Percentiles rank a stretch among this genome's conserved stretches.
phyloP scores from a whole-genome alignment of 2,329 filamentous ascomycete species.

The Sclerotinia glacialis region DNA sequence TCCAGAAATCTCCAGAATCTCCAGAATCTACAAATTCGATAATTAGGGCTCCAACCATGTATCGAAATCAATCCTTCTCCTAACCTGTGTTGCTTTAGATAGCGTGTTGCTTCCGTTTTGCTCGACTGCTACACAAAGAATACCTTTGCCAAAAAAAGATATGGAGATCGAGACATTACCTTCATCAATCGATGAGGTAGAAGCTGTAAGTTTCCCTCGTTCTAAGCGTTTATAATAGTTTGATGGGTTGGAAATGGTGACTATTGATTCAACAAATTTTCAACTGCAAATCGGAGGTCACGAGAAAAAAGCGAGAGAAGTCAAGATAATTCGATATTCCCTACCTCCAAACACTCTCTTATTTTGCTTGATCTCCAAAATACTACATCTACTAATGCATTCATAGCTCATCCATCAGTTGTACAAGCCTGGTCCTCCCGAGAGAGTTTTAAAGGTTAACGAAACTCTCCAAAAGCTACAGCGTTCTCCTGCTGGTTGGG shows the following conservation, averaged over 20 bases:
- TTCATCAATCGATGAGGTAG: slow-evolving; percentile 37
- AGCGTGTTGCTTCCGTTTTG: slow-evolving; percentile 1
- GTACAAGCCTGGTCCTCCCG: slow-evolving; percentile 46
- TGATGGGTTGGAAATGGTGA: neutral
- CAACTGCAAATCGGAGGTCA: neutral
- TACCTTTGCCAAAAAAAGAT: neutral
- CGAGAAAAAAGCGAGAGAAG: slow-evolving; percentile 3
- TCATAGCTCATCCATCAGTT: slow-evolving; percentile 48
- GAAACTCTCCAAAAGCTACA: slow-evolving; percentile 76
- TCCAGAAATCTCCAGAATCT: too few relatives aligned
- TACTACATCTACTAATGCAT: neutral
- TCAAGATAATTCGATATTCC: neutral
- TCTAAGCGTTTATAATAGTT: neutral
- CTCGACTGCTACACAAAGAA: neutral
- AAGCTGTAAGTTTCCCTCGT: slow-evolving; percentile 32
- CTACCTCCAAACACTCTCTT: neutral
- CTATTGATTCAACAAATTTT: neutral
- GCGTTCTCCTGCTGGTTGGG: slow-evolving; percentile 78
- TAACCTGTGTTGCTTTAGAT: slow-evolving; percentile 1
- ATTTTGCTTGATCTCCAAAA: neutral
- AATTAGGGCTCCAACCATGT: slow-evolving; percentile 2
- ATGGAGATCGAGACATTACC: slow-evolving; percentile 30
- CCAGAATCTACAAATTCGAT: neutral
- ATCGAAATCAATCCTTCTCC: slow-evolving; percentile 5
- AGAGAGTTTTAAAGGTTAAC: slow-evolving; percentile 56